These are phyloP conservation scores for Globisporangium echinulatum DNA, from an alignment of 352 stramenopile genomes.

Conservation along the genomic window DNA sequence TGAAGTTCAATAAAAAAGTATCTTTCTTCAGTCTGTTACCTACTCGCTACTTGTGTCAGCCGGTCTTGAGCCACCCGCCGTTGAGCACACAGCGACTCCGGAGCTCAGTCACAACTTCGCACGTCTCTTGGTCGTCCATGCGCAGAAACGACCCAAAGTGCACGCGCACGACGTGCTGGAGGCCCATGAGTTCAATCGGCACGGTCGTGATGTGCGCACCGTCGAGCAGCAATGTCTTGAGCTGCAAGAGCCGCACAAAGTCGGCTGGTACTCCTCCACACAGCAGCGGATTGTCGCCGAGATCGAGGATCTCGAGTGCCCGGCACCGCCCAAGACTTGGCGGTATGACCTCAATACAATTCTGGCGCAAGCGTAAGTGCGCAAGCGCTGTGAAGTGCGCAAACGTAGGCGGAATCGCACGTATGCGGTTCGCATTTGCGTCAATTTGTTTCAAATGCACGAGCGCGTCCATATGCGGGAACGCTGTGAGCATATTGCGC, in stretches of 20 bases:
- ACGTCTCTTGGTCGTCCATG: slow-evolving; percentile 66
- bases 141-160: slow-evolving; percentile 45
- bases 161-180: slow-evolving; percentile 42
- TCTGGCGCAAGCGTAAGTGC: slow-evolving; percentile 63
- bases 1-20: too few relatives aligned
- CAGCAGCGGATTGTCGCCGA: slow-evolving; percentile 53
- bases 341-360: slow-evolving; percentile 43
- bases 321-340: slow-evolving; percentile 35
- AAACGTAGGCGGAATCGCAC: slow-evolving; percentile 35
- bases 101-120: slow-evolving; percentile 52
- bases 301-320: slow-evolving; percentile 61
- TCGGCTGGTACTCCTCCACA: slow-evolving; percentile 29
- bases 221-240: slow-evolving; percentile 70
- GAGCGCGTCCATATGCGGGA: slow-evolving; percentile 61
- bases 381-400: slow-evolving; percentile 49
- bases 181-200: slow-evolving; percentile 55
- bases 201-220: slow-evolving; percentile 37
- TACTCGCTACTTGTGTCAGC: slow-evolving; percentile 4
- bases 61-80: slow-evolving; percentile 59
- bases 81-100: slow-evolving; percentile 40
- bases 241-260: slow-evolving; percentile 32
- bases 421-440: slow-evolving; percentile 65
- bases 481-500: slow-evolving; percentile 48
- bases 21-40: too few relatives aligned
- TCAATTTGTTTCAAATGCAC: slow-evolving; percentile 70